Evolutionary conservation across 805 yeast genomes (phyloP).

Genomic region (Myxozyma geophila): DNA sequence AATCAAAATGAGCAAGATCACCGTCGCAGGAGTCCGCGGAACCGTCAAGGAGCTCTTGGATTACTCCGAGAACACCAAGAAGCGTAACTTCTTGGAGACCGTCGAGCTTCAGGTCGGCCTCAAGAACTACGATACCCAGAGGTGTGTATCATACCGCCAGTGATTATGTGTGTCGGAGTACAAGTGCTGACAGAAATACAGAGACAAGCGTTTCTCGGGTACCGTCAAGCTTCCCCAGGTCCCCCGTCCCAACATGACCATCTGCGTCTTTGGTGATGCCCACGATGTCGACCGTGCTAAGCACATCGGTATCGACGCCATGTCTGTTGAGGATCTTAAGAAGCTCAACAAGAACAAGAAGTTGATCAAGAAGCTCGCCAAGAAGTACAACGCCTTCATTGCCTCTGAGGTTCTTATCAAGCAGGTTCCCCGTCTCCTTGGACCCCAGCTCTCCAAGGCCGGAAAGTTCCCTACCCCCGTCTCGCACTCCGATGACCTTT

Average conservation of each 20-base stretch:
- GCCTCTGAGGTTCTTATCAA: constrained; percentile 99
- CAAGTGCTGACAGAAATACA: constrained; percentile 1
- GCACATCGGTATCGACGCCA: constrained; percentile 98
- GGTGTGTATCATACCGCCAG: constrained; percentile 44
- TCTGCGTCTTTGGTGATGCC: constrained; percentile 99
- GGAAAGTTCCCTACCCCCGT: constrained; percentile 99
- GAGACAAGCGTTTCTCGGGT: constrained; percentile 99
- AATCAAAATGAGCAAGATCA: constrained; percentile 59
- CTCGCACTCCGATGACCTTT: constrained; percentile 98
- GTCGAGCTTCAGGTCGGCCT: constrained; percentile 99
- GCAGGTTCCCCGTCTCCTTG: constrained; percentile 99
- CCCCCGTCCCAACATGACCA: constrained; percentile 99
- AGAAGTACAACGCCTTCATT: constrained; percentile 99
- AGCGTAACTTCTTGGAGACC: constrained; percentile 99
- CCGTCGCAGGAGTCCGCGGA: constrained; percentile 93
- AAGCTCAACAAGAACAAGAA: constrained; percentile 99
- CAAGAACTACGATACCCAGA: constrained; percentile 99
- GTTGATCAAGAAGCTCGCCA: constrained; percentile 98
- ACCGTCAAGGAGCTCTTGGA: constrained; percentile 90
- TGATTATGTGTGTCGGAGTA: not conserved
- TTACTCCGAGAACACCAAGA: constrained; percentile 84
- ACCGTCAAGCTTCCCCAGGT: constrained; percentile 96
- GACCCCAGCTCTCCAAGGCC: constrained; percentile 99
- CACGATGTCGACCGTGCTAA: constrained; percentile 99
- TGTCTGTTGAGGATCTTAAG: constrained; percentile 99